Conservation (phyloP, 768 basidiomycete genomes). For the Xerocomellus dryophilus region DNA sequence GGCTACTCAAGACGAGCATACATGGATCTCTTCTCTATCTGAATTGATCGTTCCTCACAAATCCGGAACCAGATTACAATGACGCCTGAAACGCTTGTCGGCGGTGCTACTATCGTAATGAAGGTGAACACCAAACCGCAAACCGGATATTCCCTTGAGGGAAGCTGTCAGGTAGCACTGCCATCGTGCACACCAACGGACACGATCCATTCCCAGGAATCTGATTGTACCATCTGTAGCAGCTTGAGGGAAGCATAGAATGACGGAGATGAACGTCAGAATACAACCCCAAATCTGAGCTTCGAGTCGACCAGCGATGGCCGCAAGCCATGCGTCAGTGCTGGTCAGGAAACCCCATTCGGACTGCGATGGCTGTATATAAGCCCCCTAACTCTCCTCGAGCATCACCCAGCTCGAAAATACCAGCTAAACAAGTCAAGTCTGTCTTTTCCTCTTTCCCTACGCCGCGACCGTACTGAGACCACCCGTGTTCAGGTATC, state of each 20-base stretch:
- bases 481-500: not conserved
- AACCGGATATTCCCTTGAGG: not conserved
- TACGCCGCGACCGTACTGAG: not conserved
- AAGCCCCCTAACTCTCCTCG: not conserved
- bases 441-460: not conserved
- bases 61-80: not conserved
- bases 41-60: no score
- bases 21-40: no score
- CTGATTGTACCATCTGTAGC: no score
- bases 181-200: not conserved
- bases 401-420: not conserved
- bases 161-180: not conserved
- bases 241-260: not conserved
- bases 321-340: not conserved
- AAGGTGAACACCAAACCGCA: not conserved
- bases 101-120: no score
- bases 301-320: not conserved
- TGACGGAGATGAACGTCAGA: not conserved
- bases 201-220: no score
- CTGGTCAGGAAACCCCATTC: not conserved
- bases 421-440: slow-evolving; percentile 1
- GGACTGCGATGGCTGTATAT: not conserved
- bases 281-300: not conserved
- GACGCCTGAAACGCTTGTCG: no score
- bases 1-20: no score